A percentile compares a stretch with the other conserved stretches of the same genome.
Evolutionary conservation across 192 early-diverging fungal species (phyloP).

Genomic region (Linnemannia elongata): DNA sequence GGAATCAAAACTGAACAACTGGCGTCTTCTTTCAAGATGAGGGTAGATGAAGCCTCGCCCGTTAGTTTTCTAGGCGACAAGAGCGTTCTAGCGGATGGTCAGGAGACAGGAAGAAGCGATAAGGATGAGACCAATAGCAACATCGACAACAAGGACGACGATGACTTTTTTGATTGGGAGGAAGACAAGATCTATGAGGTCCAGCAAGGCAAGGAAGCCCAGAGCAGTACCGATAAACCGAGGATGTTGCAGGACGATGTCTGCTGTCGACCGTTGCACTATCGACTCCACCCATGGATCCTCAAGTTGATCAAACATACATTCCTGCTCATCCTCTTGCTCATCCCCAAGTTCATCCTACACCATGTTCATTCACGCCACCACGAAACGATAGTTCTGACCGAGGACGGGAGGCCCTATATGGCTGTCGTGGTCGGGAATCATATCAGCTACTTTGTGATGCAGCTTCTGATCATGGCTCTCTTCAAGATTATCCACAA

Average conservation of each 20-base stretch:
- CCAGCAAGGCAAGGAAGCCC: neutral
- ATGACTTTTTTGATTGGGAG: constrained; percentile 47
- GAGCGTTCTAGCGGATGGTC: neutral
- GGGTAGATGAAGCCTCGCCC: constrained; percentile 25
- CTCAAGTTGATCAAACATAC: constrained; percentile 14
- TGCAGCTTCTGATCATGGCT: constrained; percentile 29
- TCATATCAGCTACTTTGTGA: constrained; percentile 33
- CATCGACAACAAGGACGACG: constrained; percentile 1
- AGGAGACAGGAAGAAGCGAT: neutral
- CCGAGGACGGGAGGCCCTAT: constrained; percentile 31
- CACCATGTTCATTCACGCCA: constrained; percentile 26
- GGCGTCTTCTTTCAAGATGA: constrained; percentile 12
- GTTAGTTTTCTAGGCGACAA: neutral
- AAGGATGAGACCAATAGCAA: neutral
- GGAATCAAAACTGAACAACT: constrained; percentile 29
- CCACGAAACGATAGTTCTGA: constrained; percentile 31
- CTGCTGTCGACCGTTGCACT: constrained; percentile 24
- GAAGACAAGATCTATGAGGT: constrained; percentile 36
- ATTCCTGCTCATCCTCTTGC: neutral
- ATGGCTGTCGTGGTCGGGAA: constrained; percentile 33
- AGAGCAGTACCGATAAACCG: neutral
- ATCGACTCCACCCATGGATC: constrained; percentile 21
- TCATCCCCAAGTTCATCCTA: constrained; percentile 24
- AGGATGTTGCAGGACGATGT: constrained; percentile 23
- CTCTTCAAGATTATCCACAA: constrained; percentile 41